These are phyloP conservation scores for Dimargaris cristalligena DNA, from an alignment of 192 early-diverging fungal genomes.

Conservation along the genomic window DNA sequence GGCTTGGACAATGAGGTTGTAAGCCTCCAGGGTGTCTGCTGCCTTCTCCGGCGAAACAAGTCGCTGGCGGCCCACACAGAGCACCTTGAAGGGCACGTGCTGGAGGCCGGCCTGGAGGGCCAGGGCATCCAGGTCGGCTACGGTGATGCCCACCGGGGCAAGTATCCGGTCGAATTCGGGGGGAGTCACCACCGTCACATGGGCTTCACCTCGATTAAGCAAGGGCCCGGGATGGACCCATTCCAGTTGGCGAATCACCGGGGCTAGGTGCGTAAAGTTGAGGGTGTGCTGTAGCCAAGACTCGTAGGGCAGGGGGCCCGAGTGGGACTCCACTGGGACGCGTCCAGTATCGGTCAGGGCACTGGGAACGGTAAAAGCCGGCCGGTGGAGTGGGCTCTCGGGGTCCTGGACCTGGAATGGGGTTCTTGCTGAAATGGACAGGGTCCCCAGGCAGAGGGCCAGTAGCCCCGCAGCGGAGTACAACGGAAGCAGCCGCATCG, in stretches of 20 bases:
- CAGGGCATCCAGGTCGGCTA: slow-evolving; percentile 40
- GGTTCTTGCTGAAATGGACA: no score
- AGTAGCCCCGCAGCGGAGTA: no score
- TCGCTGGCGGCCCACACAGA: slow-evolving; percentile 40
- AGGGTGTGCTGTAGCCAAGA: slow-evolving; percentile 43
- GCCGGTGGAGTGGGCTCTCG: no score
- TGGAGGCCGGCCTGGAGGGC: slow-evolving; percentile 38
- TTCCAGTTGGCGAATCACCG: slow-evolving; percentile 32
- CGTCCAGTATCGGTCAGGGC: slow-evolving; percentile 22
- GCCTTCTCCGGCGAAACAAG: slow-evolving; percentile 16
- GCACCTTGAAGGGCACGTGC: slow-evolving; percentile 26
- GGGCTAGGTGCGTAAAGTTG: slow-evolving; percentile 32
- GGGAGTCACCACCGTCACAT: slow-evolving; percentile 51
- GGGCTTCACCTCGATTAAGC: slow-evolving; percentile 41
- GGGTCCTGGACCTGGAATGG: no score
- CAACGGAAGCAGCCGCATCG: no score
- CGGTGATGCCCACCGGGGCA: slow-evolving; percentile 38
- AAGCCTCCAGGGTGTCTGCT: slow-evolving; percentile 13
- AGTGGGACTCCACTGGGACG: slow-evolving; percentile 31
- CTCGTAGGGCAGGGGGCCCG: slow-evolving; percentile 15
- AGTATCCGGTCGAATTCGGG: slow-evolving; percentile 41
- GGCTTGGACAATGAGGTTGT: background rate
- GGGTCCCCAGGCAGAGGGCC: no score
- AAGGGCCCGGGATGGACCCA: slow-evolving; percentile 19
- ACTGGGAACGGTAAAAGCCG: slow-evolving; percentile 19